Evolutionary conservation across 768 basidiomycete species (phyloP), one percentile per base, ranked within the genome.

Genomic region (Russula sp.): DNA sequence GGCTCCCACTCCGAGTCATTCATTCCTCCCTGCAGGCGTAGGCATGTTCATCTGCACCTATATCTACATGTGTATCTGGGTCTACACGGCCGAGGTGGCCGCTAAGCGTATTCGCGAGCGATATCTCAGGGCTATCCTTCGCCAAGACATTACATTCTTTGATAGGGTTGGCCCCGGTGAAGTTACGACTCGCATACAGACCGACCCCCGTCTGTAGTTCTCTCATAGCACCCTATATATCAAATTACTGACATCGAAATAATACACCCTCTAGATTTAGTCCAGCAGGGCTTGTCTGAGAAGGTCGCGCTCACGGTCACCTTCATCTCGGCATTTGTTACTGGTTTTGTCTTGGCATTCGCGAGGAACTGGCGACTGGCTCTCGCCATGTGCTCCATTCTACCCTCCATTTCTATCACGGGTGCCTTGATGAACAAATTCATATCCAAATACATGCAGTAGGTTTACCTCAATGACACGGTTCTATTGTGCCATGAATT

Each of bases 141-240:
- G 92, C 35, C 95, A 98, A 70, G 87, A 92, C 65, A 86, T 95
- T 65, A 85, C 88, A 11, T 98, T 83, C 76, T 97, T 97, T 70
- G 95, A 98, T 73, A 83, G 85, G 11, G 83, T 97, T 60, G 94
- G 95, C 51, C 87, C 94, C 7, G 95, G 95, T 63, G 95, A 98
- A 71, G 86, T 98, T 31, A 88, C 95, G 0, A 97, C 94, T 6
- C 85, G 94, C 55, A 97, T 97, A 63, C 89, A 91, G 71, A 91
- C 90, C 0, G 89, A 91, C 71, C 90, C 88, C 34, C 91, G 89
- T 89, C 70, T 66, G 84, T 77, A 27, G 56, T 35, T 22, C 20
- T 22, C 42, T 47, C 39, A 27, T 27, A 13, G 7, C 2, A 10
- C 3, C 34, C 37, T 16, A 9, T 39, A 27, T 32, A 45, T 18